Base-by-base conservation (phyloP, 495 filamentous ascomycete species). In the Penicillium atrosanguineum region DNA sequence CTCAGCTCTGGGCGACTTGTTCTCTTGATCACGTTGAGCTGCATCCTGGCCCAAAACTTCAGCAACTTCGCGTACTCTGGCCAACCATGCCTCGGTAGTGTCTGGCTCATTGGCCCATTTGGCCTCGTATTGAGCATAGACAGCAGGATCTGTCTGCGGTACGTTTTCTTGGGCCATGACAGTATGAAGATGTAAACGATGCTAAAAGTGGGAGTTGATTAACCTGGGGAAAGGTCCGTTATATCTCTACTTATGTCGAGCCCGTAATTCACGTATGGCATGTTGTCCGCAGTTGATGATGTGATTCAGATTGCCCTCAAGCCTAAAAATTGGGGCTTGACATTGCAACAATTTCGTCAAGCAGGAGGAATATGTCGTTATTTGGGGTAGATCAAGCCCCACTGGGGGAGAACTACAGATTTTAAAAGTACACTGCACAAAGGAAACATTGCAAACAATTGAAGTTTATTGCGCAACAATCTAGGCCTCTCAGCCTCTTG, bases 1-100 rank as follows among this genome's bases (percentile, higher is more conserved):
- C 48, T 86, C 81, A 2, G 83, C 81, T 1, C 62, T 61, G 7
- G 82, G 82, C 0, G 79, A 78, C 53, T 80, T 83, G 47, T 82
- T 78, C 48, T 79, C 82, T 42, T 74, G 74, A 48, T 84, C 80
- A 26, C 83, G 67, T 15, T 69, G 67, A 0, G 73, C 72, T 0
- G 78, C 81, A 64, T 85, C 82, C 11, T 64, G 60, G 6, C 74
- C 69, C 3, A 86, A 68, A 16, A 84, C 76, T 4, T 74, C 69
- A 7, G 79, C 68, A 1, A 85, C 80, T 39, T 80, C 68, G n/a
- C 63, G 60, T 1, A 82, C 83, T 41, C 82, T 67, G 18, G 67
- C 53, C 9, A 83, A 36, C 83, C 82, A 85, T 26, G 56, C 73
- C 7, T 70, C 62, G 9, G 70, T 59, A 5, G 72, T 69, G 21